These are phyloP conservation scores for Naumovozyma baii DNA, from an alignment of 805 yeast species.

Conservation along the genomic window DNA sequence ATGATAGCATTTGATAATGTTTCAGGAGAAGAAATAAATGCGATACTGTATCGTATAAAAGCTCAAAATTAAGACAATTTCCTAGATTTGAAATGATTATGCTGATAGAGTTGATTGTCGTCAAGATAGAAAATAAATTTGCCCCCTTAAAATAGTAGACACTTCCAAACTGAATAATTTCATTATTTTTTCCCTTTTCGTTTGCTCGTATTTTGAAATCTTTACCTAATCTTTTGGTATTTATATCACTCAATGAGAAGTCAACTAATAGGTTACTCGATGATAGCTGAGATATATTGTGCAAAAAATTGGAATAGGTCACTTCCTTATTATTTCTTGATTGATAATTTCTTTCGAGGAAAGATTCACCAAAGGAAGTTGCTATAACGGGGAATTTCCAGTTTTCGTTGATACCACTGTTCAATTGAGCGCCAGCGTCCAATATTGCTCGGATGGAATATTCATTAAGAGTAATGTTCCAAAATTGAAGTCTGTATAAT, in stretches of 20 bases:
- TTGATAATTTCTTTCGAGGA: slow-evolving; percentile 2
- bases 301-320: not conserved
- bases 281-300: not conserved
- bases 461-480: slow-evolving; percentile 4
- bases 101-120: slow-evolving; percentile 11
- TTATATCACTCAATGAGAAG: not conserved
- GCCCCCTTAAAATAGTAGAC: slow-evolving; percentile 13
- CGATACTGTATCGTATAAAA: slow-evolving; percentile 9
- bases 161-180: slow-evolving; percentile 7
- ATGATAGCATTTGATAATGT: slow-evolving; percentile 7
- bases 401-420: not conserved
- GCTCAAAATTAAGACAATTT: slow-evolving; percentile 6
- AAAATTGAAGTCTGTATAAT: slow-evolving; percentile 14
- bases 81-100: slow-evolving; percentile 11
- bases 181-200: slow-evolving; percentile 2
- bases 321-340: not conserved
- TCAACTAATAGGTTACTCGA: not conserved
- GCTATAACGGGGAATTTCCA: not conserved
- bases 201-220: not conserved
- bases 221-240: not conserved
- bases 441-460: not conserved
- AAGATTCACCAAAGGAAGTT: not conserved
- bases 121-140: slow-evolving; percentile 12
- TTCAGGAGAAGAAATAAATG: slow-evolving; percentile 15
- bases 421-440: not conserved